A percentile compares a stretch with the other conserved stretches of the same genome.
Conservation (phyloP, 2,329 filamentous ascomycete genomes). For the Cercospora sp. region DNA sequence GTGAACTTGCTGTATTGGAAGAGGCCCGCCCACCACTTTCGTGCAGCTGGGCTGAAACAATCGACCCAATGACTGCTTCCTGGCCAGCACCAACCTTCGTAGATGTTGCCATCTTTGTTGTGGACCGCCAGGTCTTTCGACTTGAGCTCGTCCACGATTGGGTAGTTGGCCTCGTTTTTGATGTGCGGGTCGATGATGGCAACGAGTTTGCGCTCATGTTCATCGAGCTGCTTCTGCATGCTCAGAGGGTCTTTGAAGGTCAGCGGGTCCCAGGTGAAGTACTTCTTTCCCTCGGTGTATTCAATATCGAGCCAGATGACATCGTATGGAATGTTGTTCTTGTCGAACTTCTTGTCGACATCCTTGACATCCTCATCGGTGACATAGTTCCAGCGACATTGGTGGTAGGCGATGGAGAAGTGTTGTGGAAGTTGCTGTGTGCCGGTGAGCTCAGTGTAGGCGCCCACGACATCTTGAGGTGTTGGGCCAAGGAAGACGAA, state of each 20-base stretch:
- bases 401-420: constrained; percentile 90
- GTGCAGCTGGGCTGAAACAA: constrained; percentile 87
- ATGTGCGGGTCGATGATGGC: constrained; percentile 97
- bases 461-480: constrained; percentile 75
- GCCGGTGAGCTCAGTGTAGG: constrained; percentile 87
- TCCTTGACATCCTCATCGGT: constrained; percentile 96
- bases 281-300: constrained; percentile 95
- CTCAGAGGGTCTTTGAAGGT: constrained; percentile 81
- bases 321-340: constrained; percentile 92
- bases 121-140: constrained; percentile 79
- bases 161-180: constrained; percentile 82
- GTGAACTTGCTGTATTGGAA: constrained; percentile 89
- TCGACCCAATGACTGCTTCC: constrained; percentile 96
- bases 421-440: constrained; percentile 88
- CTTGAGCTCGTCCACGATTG: constrained; percentile 76
- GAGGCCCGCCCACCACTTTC: constrained; percentile 85
- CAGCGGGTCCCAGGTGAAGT: constrained; percentile 94
- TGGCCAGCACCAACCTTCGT: constrained; percentile 98
- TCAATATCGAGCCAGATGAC: constrained; percentile 99
- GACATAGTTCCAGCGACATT: constrained; percentile 98
- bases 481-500: constrained; percentile 93
- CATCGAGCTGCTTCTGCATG: constrained; percentile 86
- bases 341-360: constrained; percentile 94
- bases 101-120: constrained; percentile 85
- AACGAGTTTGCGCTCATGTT: constrained; percentile 84